Conservation (phyloP, 305 asterid genomes). For the Galium porrigens region DNA sequence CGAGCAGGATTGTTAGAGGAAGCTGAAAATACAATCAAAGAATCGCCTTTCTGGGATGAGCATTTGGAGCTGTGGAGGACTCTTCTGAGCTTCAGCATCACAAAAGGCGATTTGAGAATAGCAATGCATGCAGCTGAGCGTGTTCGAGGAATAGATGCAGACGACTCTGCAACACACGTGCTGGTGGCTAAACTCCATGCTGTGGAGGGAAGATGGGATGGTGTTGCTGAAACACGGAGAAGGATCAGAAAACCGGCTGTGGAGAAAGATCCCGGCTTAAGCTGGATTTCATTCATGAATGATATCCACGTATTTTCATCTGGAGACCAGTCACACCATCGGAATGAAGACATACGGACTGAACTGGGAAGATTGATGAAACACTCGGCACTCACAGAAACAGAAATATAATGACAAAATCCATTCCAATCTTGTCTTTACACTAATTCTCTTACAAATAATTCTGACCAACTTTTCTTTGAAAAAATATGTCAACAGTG, state of each 20-base stretch:
- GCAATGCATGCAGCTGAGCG: constrained; percentile 49
- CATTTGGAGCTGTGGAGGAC: constrained; percentile 54
- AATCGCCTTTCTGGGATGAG: constrained; percentile 36
- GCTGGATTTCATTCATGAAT: constrained; percentile 53
- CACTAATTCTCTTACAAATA: background rate
- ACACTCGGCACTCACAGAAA: constrained; percentile 19
- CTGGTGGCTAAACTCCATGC: constrained; percentile 50
- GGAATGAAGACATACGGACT: constrained; percentile 22
- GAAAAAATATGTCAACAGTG: constrained; percentile 1
- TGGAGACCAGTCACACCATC: constrained; percentile 35
- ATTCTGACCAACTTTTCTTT: background rate
- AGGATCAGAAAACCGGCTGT: constrained; percentile 27
- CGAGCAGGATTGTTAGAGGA: constrained; percentile 59
- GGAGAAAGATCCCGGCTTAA: constrained; percentile 63
- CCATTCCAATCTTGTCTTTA: background rate
- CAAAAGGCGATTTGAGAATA: constrained; percentile 28
- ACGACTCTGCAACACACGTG: constrained; percentile 41
- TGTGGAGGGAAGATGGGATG: constrained; percentile 46
- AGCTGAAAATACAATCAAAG: constrained; percentile 45
- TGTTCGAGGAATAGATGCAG: constrained; percentile 27
- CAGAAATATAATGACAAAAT: constrained; percentile 8
- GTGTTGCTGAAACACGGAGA: constrained; percentile 44
- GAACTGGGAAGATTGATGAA: constrained; percentile 32
- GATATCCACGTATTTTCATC: constrained; percentile 37
- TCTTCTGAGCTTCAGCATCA: constrained; percentile 42